phyloP scores from a whole-genome alignment of 2,329 filamentous ascomycete species.

The Fusarium sp. region DNA sequence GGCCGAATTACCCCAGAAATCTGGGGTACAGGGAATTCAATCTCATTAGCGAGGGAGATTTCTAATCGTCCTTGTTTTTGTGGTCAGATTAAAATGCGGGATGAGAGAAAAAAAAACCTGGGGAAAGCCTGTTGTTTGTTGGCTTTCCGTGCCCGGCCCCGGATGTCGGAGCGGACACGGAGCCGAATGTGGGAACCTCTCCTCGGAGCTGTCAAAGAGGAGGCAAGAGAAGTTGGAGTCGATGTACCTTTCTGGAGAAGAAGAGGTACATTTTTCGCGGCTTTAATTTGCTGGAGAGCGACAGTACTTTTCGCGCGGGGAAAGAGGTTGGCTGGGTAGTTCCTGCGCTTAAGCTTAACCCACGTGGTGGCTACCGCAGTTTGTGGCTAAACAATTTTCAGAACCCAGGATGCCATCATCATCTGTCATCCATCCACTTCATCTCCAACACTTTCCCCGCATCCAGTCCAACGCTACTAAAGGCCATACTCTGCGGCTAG shows the following conservation, averaged over 20 bases:
- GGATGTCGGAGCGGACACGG: neutral
- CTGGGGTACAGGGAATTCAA: slow-evolving; percentile 24
- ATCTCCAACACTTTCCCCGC: slow-evolving; percentile 33
- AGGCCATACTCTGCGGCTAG: neutral
- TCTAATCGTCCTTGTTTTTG: slow-evolving; percentile 21
- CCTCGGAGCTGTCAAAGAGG: neutral
- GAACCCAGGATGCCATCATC: slow-evolving; percentile 7
- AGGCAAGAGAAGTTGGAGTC: slow-evolving; percentile 18
- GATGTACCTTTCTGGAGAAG: neutral
- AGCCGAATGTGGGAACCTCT: neutral
- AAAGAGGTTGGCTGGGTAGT: neutral
- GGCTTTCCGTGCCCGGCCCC: neutral
- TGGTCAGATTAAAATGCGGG: slow-evolving; percentile 20
- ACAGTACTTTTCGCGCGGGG: neutral
- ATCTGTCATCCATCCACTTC: slow-evolving; percentile 19
- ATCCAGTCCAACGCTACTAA: slow-evolving; percentile 9
- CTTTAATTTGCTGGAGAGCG: neutral
- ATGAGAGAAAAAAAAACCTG: slow-evolving; percentile 13
- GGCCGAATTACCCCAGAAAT: slow-evolving; percentile 27
- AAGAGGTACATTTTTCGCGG: neutral
- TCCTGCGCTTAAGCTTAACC: slow-evolving; percentile 8
- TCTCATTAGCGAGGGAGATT: slow-evolving; percentile 14
- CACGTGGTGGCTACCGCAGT: slow-evolving; percentile 20
- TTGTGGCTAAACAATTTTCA: slow-evolving; percentile 6
- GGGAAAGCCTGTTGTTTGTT: slow-evolving; percentile 26